These are phyloP conservation scores for Ustilago curta DNA, from an alignment of 1,284 basidiomycete species.

Conservation along the genomic window DNA sequence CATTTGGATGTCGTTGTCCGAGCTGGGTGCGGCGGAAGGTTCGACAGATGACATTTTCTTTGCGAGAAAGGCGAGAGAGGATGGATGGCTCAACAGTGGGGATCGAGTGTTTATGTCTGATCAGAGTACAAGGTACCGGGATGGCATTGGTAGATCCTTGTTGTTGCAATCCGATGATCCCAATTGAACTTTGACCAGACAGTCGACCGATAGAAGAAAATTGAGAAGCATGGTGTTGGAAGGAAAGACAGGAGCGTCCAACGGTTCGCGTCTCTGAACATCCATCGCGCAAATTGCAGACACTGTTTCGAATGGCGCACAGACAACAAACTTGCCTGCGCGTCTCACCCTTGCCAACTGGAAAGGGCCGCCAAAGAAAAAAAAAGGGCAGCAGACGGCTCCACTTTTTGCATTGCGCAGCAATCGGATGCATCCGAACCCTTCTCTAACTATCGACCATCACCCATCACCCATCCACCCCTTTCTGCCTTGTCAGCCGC, in stretches of 20 bases:
- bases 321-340: not conserved
- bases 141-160: too few species aligned
- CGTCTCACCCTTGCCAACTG: not conserved
- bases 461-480: too few species aligned
- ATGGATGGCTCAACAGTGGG: not conserved
- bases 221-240: not conserved
- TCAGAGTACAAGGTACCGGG: too few species aligned
- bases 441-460: too few species aligned
- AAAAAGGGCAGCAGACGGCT: too few species aligned
- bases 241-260: not conserved
- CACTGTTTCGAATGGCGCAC: slow-evolving; percentile 4
- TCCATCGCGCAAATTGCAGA: not conserved
- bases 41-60: slow-evolving; percentile 17
- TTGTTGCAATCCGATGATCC: too few species aligned
- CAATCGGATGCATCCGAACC: too few species aligned
- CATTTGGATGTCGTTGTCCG: slow-evolving; percentile 40
- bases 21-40: slow-evolving; percentile 9
- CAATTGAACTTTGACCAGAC: too few species aligned
- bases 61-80: not conserved
- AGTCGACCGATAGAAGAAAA: too few species aligned
- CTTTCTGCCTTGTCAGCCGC: not conserved
- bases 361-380: too few species aligned
- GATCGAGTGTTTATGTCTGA: not conserved
- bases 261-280: not conserved
- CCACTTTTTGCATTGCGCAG: too few species aligned